These are phyloP conservation scores for Uronychia binucleata DNA, from an alignment of 73 alveolate species.

Conservation along the genomic window DNA sequence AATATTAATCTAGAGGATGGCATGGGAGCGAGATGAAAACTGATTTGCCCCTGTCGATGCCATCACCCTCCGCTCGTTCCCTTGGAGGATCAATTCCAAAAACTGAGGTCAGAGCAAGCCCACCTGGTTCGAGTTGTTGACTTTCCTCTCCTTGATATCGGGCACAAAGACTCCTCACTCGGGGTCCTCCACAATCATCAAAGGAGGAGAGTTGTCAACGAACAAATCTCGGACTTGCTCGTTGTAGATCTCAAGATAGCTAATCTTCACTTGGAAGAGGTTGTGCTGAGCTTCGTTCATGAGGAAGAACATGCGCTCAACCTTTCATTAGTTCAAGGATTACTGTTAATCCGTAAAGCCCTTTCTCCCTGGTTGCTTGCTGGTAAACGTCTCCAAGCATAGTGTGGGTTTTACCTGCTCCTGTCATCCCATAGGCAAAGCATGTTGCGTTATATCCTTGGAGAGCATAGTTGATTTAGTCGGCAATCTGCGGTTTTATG, in stretches of 20 bases:
- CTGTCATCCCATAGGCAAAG: constrained; percentile 95
- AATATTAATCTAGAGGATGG: constrained; percentile 64
- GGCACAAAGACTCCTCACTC: constrained; percentile 74
- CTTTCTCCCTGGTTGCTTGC: not conserved
- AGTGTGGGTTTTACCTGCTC: constrained; percentile 92
- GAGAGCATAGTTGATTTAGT: constrained; percentile 68
- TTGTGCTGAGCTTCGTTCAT: constrained; percentile 21
- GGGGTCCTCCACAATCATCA: constrained; percentile 84
- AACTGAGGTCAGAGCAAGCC: constrained; percentile 73
- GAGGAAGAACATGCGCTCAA: not conserved
- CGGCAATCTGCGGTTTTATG: constrained; percentile 34
- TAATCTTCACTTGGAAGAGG: constrained; percentile 51
- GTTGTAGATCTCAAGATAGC: constrained; percentile 89
- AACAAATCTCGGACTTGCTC: constrained; percentile 85
- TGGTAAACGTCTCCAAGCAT: constrained; percentile 70
- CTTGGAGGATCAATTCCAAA: constrained; percentile 76
- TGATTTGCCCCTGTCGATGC: constrained; percentile 84
- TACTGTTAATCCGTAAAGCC: not conserved
- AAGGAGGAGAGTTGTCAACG: constrained; percentile 35
- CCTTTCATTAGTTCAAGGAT: not conserved
- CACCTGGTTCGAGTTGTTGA: constrained; percentile 73
- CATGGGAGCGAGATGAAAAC: constrained; percentile 84
- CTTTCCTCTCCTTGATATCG: constrained; percentile 48
- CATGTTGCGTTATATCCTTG: constrained; percentile 87
- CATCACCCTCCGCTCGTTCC: constrained; percentile 77